Base-by-base conservation (phyloP, 2,329 filamentous ascomycete species). In the Ceratocystis lukuohia region DNA sequence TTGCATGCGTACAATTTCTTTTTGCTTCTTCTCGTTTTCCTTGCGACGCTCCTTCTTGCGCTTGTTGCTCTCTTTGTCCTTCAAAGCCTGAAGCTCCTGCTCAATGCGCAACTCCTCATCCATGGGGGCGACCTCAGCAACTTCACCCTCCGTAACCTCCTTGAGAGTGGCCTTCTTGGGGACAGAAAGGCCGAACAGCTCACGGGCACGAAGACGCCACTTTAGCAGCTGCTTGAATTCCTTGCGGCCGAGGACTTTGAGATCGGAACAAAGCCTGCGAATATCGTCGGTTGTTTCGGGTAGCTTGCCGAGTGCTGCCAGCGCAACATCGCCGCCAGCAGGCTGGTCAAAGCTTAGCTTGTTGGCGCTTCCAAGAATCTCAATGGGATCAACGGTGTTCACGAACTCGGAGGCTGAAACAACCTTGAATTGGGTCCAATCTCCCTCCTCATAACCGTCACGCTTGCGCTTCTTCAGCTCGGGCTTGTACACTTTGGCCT, bases 401-500 rank as follows among this genome's bases (percentile, higher is more conserved):
- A 99, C 92, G 74, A 97, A 99, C 66, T 96, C 91, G 74, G 87
- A 94, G 0, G 92, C 93, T 0, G 90, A 79, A 1, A 89, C 83
- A 73, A 96, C 90, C 74, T 96, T 96, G 79, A 88, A 96, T 72
- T 96, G 90, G 3, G 86, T 93, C 75, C 88, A 96, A 70, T 99
- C 91, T 45, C 91, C 93, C 76, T 99, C 94, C 70, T 97, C 93
- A 70, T 99, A 99, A 80, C 94, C 94, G 57, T 96, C 93, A 80
- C 94, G 83, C 83, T 96, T 97, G 67, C 94, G 82, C 84, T 96
- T 99, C 82, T 97, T 99, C 73, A 90, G 81, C 74, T 99, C 94
- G 0, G 94, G 94, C 70, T 99, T 96, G 80, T 93, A 99, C 1
- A 99, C 94, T 75, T 96, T 96, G 48, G 94, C 94, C 75, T 99